Evolutionary conservation across 192 early-diverging fungal species (phyloP), one percentile per base, ranked within the genome.

Genomic region (Linnemannia exigua): DNA sequence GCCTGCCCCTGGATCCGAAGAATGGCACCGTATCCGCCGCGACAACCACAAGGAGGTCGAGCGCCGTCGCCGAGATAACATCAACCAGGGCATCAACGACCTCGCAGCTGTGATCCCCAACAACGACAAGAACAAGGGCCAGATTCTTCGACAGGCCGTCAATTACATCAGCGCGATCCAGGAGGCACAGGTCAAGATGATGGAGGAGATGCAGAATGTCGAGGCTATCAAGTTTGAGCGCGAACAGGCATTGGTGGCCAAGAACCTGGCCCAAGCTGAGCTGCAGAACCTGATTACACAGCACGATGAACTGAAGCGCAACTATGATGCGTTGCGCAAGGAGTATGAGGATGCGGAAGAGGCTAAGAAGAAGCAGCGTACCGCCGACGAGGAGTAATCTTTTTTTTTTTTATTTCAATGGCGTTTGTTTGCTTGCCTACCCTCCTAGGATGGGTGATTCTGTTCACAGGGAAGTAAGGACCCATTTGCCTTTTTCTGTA

Each of bases 11-110:
- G 95, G 95, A 31, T 91, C 92, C 17, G 91, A 91, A 25, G 95
- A 94, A 77, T 95, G 95, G 94, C 88, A 92, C 69, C 86, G 89
- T 37, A 74, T 90, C 74, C 93, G 94, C 41, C 88, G 91, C 11
- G 91, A 95, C 74, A 95, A 92, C 79, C 96, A 97, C 89, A 96
- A 96, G 88, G 95, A 97, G 71, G 94, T 97, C 5, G 96, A 97
- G 81, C 88, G 94, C 41, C 90, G 95, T 38, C 94, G 96, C 51
- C 92, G 96, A 48, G 96, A 97, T 71, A 94, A 90, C 8, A 97
- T 97, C 89, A 95, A 95, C 83, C 88, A 90, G 1, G 95, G 95
- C 5, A 96, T 97, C 79, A 91, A 91, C 66, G 92, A 95, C 36
- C 80, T 97, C 46, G 93, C 94, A 17, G 87, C 89, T 54, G 84